Evolutionary conservation across 2,329 filamentous ascomycete species (phyloP).

Genomic region (Xylariales sp.): DNA sequence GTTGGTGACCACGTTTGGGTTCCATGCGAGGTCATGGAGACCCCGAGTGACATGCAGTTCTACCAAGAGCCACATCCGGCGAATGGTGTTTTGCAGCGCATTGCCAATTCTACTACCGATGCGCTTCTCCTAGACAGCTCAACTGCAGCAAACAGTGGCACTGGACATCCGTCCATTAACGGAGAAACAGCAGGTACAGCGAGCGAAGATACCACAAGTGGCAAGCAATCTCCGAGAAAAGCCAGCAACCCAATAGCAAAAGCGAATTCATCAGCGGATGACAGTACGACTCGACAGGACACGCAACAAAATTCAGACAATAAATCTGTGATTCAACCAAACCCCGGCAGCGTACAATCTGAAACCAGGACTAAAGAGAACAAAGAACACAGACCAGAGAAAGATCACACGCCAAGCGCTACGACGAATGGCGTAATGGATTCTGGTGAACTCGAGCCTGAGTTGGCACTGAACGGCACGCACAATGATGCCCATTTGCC

Average conservation of each 20-base stretch:
- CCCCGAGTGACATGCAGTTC: conserved; percentile 49
- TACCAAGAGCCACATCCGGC: conserved; percentile 42
- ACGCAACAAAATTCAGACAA: conserved; percentile 7
- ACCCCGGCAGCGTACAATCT: too few relatives aligned
- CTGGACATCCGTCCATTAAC: conserved; percentile 14
- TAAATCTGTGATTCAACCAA: too few relatives aligned
- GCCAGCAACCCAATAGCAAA: conserved; percentile 25
- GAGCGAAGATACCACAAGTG: conserved; percentile 8
- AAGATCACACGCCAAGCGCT: background rate
- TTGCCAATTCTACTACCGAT: conserved; percentile 16
- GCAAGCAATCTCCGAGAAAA: conserved; percentile 9
- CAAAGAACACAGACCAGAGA: background rate
- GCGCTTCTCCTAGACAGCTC: conserved; percentile 15
- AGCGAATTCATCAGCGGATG: conserved; percentile 10
- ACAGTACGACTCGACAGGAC: conserved; percentile 17
- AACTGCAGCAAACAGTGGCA: conserved; percentile 12
- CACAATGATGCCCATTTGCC: conserved; percentile 13
- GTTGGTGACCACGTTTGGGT: conserved; percentile 71
- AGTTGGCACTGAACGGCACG: conserved; percentile 10
- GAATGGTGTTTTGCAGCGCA: conserved; percentile 12
- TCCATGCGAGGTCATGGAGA: conserved; percentile 55
- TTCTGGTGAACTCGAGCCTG: conserved; percentile 1
- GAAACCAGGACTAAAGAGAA: background rate
- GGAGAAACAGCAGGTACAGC: conserved; percentile 12
- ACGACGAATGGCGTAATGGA: background rate